Conservation (phyloP, 2,329 filamentous ascomycete species). For the Pseudopithomyces maydicus region DNA sequence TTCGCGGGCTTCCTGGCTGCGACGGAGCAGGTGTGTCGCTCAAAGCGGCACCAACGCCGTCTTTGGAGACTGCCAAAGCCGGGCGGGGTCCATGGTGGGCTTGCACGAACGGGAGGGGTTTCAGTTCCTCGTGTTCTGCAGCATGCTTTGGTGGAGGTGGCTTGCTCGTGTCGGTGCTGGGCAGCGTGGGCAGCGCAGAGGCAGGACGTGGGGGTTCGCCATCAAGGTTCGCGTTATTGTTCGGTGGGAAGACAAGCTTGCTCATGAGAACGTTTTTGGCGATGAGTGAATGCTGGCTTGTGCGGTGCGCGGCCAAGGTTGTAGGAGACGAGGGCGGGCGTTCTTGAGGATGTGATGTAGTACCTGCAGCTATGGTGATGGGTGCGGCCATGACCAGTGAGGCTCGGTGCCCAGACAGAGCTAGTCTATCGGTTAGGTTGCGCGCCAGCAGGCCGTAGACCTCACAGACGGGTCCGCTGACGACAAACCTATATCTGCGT, state of each 20-base stretch:
- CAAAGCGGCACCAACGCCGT: slow-evolving; percentile 59
- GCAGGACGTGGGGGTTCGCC: slow-evolving; percentile 25
- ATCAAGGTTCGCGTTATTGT: slow-evolving; percentile 26
- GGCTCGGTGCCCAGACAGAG: slow-evolving; percentile 4
- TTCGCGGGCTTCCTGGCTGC: slow-evolving; percentile 65
- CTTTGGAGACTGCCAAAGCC: slow-evolving; percentile 21
- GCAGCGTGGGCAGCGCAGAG: slow-evolving; percentile 21
- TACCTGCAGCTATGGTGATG: slow-evolving; percentile 17
- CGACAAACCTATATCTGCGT: background rate
- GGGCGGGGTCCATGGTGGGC: slow-evolving; percentile 21
- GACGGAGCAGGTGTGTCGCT: slow-evolving; percentile 69
- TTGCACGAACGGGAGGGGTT: slow-evolving; percentile 28
- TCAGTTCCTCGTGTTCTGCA: slow-evolving; percentile 35
- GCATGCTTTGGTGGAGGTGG: slow-evolving; percentile 24
- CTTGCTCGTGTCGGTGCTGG: slow-evolving; percentile 7
- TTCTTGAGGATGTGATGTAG: slow-evolving; percentile 15
- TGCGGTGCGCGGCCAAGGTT: slow-evolving; percentile 27
- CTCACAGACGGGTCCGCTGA: background rate
- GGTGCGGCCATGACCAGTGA: slow-evolving; percentile 13
- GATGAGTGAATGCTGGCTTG: slow-evolving; percentile 55
- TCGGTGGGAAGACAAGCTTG: slow-evolving; percentile 36
- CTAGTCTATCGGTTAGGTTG: background rate
- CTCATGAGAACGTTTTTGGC: slow-evolving; percentile 59
- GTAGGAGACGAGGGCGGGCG: slow-evolving; percentile 27
- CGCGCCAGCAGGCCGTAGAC: background rate